Evolutionary conservation across 371 early-diverging fungal genomes (phyloP).

Genomic region (Mortierella sp.): DNA sequence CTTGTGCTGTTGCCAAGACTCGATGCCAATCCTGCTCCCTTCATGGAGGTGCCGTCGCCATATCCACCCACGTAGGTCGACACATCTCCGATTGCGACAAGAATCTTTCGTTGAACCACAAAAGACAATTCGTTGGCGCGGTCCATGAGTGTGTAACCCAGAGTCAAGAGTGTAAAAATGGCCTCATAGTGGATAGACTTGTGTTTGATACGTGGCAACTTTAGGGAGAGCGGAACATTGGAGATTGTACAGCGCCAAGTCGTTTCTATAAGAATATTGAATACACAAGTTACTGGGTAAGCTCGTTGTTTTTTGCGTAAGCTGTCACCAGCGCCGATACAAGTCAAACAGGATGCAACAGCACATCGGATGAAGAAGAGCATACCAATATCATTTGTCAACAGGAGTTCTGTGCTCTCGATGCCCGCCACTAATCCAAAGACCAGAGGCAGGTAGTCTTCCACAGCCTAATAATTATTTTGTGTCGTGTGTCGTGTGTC

Average conservation of each 20-base stretch:
- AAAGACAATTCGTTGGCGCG: slow-evolving; percentile 49
- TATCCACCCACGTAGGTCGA: slow-evolving; percentile 50
- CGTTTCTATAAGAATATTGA: slow-evolving; percentile 60
- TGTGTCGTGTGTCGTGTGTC: slow-evolving; percentile 11
- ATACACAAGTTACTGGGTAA: not conserved
- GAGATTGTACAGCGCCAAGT: slow-evolving; percentile 76
- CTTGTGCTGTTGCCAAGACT: slow-evolving; percentile 9
- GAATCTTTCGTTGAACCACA: slow-evolving; percentile 28
- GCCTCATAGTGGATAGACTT: slow-evolving; percentile 71
- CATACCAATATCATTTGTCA: slow-evolving; percentile 56
- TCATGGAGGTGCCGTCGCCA: slow-evolving; percentile 65
- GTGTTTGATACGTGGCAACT: slow-evolving; percentile 70
- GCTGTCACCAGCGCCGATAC: not conserved
- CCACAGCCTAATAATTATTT: slow-evolving; percentile 63
- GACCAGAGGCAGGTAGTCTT: slow-evolving; percentile 75
- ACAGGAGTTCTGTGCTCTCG: slow-evolving; percentile 62
- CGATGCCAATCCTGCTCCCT: not conserved
- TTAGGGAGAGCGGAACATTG: slow-evolving; percentile 66
- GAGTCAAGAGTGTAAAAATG: slow-evolving; percentile 71
- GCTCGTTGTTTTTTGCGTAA: not conserved
- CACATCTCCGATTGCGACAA: slow-evolving; percentile 45
- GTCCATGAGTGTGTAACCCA: slow-evolving; percentile 58
- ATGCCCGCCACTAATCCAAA: slow-evolving; percentile 68
- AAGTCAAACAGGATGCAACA: not conserved
- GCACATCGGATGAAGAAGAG: not conserved